Conservation (phyloP, 2,329 filamentous ascomycete species). For the Venturia aucupariae region DNA sequence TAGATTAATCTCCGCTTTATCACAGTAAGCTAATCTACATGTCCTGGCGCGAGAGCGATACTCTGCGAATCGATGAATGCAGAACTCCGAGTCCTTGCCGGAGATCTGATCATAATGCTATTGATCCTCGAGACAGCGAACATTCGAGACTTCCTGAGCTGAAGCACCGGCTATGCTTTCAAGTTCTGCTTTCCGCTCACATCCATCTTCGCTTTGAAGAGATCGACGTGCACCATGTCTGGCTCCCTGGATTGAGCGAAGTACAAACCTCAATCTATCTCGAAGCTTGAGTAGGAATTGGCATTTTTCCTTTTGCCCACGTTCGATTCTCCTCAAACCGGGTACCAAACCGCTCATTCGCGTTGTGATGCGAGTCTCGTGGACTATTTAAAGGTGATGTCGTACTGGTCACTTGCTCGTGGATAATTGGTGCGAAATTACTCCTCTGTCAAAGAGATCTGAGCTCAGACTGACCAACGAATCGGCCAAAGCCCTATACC, state of each 20-base stretch:
- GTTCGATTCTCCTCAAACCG: neutral
- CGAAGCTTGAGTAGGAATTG: neutral
- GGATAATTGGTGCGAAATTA: neutral
- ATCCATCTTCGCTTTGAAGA: too few relatives aligned
- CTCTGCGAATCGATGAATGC: too few relatives aligned
- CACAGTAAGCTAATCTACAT: too few relatives aligned
- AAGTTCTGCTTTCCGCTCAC: too few relatives aligned
- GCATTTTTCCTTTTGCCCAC: neutral
- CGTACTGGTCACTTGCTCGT: neutral
- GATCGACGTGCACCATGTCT: neutral
- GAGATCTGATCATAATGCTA: too few relatives aligned
- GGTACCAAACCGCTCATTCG: neutral
- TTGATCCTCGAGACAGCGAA: too few relatives aligned
- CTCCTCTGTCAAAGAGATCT: neutral
- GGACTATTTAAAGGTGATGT: neutral
- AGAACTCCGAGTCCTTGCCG: too few relatives aligned
- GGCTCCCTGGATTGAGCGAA: neutral
- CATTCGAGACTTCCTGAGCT: too few relatives aligned
- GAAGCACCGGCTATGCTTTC: too few relatives aligned
- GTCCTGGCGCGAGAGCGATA: too few relatives aligned
- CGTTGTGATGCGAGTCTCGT: neutral
- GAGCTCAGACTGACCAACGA: neutral
- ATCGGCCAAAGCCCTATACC: neutral
- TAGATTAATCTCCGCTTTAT: too few relatives aligned
- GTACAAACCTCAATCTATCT: neutral